These are phyloP conservation scores for Fraxinus quadrangulata DNA, from an alignment of 257 asterid species.

Conservation along the genomic window DNA sequence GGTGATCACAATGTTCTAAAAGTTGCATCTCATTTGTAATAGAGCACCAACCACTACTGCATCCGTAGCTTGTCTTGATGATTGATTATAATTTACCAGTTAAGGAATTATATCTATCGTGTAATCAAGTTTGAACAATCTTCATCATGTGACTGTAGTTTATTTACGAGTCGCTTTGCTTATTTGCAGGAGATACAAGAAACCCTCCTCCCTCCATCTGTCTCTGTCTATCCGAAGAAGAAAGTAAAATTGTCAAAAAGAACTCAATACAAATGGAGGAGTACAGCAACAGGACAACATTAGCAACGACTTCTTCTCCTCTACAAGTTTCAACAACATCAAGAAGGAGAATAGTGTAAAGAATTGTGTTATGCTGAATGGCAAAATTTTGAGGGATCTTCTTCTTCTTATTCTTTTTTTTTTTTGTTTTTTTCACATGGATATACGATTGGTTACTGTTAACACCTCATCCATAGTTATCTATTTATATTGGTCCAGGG, in stretches of 20 bases:
- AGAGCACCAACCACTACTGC: too few species aligned
- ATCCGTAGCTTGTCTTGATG: too few species aligned
- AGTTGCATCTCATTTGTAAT: too few species aligned
- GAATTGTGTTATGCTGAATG: not conserved
- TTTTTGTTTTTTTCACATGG: too few species aligned
- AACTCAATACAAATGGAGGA: slow-evolving; percentile 39
- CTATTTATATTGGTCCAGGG: not conserved
- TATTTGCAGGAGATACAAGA: slow-evolving; percentile 84
- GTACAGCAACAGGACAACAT: slow-evolving; percentile 25
- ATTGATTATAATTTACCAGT: too few species aligned
- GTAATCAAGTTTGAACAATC: slow-evolving; percentile 9
- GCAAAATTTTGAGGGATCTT: not conserved
- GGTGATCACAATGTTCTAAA: not conserved
- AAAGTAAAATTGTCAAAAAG: slow-evolving; percentile 36
- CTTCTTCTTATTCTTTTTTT: too few species aligned
- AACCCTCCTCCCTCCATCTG: slow-evolving; percentile 76
- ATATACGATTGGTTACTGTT: too few species aligned
- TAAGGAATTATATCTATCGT: too few species aligned
- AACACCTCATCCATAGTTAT: not conserved
- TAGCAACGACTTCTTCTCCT: slow-evolving; percentile 25
- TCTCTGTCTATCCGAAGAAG: slow-evolving; percentile 63
- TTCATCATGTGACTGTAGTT: slow-evolving; percentile 8
- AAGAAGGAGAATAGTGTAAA: slow-evolving; percentile 11
- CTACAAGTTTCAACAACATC: slow-evolving; percentile 16
- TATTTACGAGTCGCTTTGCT: slow-evolving; percentile 2